Evolutionary conservation across 768 basidiomycete species (phyloP), one percentile per base, ranked within the genome.

Genomic region (Galerina marginata): DNA sequence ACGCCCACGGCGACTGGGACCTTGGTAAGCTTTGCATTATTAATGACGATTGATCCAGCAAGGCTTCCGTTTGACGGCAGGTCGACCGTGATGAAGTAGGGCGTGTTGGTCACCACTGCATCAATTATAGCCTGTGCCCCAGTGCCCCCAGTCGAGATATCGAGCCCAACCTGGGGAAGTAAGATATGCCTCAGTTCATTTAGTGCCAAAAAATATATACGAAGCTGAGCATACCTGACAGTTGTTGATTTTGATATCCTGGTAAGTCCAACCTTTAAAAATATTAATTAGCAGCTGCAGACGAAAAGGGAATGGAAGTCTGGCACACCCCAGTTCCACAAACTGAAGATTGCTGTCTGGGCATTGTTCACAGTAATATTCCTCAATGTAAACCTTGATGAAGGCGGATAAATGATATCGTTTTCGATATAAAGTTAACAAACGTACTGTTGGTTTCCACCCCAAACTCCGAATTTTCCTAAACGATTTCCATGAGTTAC

Each of bases 381-480:
- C 3, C 86, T 79, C 7, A 87, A 81, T 1, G 83, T 86, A 62
- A 87, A 87, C 58, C 81, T 81, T 11, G 23, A 51, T 16, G 7
- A 9, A 48, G 7, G n/a, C 12, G n/a, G 25, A 14, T 33, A 9
- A 39, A 15, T 2, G 14, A 20, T 6, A n/a, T 42, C 38, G 7
- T 42, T 11, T 1, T 6, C 11, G 6, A 14, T 23, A 3, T 26
- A 20, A 14, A 29, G 20, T 6, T 20, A 69, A 81, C 58, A 60
- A n/a, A 14, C 51, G 3, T 26, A 89, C 81, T 92, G 91, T 70
- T 92, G 91, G 67, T 91, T 92, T 45, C 91, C 90, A 46, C 88
- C 87, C 79, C 81, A 84, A 59, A 92, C 86, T 1, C 88, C 90
- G 65, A 74, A 86, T 72, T 83, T 86, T 25, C 89, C 88, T 84